Evolutionary conservation across 2,329 filamentous ascomycete species (phyloP).

Genomic region (Cordyceps pruinosa): DNA sequence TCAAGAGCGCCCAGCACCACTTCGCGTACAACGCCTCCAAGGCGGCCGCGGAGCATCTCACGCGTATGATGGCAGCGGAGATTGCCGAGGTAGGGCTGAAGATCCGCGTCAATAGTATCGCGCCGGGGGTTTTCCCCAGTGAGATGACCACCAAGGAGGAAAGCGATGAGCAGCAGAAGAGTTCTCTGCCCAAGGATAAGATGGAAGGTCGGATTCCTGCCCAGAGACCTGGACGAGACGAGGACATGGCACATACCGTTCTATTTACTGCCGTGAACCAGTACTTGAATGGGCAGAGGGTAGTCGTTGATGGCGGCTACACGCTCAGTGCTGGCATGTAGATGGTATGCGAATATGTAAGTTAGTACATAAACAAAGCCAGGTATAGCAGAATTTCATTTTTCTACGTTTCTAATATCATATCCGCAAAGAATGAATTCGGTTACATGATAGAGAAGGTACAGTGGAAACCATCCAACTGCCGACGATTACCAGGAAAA

Average conservation of each 20-base stretch:
- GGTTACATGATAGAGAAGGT: too few species aligned
- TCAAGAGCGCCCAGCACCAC: constrained; percentile 57
- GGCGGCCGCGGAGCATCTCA: constrained; percentile 58
- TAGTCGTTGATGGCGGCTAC: constrained; percentile 40
- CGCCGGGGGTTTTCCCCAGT: constrained; percentile 63
- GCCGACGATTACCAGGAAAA: too few species aligned
- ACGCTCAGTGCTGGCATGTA: constrained; percentile 32
- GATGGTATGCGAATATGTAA: not conserved
- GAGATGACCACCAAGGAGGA: constrained; percentile 58
- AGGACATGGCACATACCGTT: constrained; percentile 64
- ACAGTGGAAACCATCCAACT: too few species aligned
- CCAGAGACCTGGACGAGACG: constrained; percentile 58
- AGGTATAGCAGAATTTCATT: too few species aligned
- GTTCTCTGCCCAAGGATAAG: constrained; percentile 48
- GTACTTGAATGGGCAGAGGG: constrained; percentile 37
- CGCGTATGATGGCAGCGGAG: constrained; percentile 56
- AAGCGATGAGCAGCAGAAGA: constrained; percentile 46
- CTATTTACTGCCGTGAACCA: constrained; percentile 44
- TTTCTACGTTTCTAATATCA: too few species aligned
- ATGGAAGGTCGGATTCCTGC: constrained; percentile 58
- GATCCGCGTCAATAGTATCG: constrained; percentile 64
- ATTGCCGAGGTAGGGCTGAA: constrained; percentile 52
- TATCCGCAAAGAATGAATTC: too few species aligned
- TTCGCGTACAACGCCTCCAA: constrained; percentile 60
- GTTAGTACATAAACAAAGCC: too few species aligned